Evolutionary conservation across 1,139 yeast genomes (phyloP).

Genomic region (Zygosaccharomyces pseudobailii): DNA sequence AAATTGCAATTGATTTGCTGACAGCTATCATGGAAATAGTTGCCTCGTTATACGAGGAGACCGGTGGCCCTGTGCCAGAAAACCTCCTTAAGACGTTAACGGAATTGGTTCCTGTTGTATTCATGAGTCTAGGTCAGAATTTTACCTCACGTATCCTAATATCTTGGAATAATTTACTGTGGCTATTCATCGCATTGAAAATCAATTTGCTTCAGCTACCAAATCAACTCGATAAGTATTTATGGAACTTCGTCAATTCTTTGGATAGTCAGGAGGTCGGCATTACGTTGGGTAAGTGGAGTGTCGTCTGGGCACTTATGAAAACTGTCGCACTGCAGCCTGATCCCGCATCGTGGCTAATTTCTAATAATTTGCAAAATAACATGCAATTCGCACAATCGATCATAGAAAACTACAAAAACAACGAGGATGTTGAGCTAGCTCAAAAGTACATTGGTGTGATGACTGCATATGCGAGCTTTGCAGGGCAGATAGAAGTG

Average conservation of each 20-base stretch:
- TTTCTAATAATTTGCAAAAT: slow-evolving; percentile 19
- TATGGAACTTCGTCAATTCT: slow-evolving; percentile 39
- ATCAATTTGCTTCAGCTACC: slow-evolving; percentile 20
- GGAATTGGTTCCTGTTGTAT: slow-evolving; percentile 38
- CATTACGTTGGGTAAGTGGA: slow-evolving; percentile 47
- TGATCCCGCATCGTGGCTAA: slow-evolving; percentile 14
- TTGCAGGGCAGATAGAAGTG: slow-evolving; percentile 42
- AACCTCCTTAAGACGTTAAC: slow-evolving; percentile 34
- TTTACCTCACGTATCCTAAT: slow-evolving; percentile 53
- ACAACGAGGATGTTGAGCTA: slow-evolving; percentile 22
- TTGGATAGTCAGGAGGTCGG: slow-evolving; percentile 33
- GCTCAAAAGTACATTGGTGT: slow-evolving; percentile 41
- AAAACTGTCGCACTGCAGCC: slow-evolving; percentile 34
- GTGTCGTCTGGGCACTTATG: slow-evolving; percentile 58
- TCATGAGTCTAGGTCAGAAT: slow-evolving; percentile 40
- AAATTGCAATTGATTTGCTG: slow-evolving; percentile 65
- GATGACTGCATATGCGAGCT: slow-evolving; percentile 50
- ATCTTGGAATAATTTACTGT: slow-evolving; percentile 64
- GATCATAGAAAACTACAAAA: slow-evolving; percentile 24
- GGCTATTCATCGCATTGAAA: slow-evolving; percentile 40
- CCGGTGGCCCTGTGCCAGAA: slow-evolving; percentile 24
- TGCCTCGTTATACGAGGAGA: slow-evolving; percentile 28
- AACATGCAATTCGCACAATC: slow-evolving; percentile 19
- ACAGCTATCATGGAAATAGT: slow-evolving; percentile 68
- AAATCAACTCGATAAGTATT: slow-evolving; percentile 27